Evolutionary conservation across 768 basidiomycete species (phyloP).

Genomic region (Mycena vitilis): DNA sequence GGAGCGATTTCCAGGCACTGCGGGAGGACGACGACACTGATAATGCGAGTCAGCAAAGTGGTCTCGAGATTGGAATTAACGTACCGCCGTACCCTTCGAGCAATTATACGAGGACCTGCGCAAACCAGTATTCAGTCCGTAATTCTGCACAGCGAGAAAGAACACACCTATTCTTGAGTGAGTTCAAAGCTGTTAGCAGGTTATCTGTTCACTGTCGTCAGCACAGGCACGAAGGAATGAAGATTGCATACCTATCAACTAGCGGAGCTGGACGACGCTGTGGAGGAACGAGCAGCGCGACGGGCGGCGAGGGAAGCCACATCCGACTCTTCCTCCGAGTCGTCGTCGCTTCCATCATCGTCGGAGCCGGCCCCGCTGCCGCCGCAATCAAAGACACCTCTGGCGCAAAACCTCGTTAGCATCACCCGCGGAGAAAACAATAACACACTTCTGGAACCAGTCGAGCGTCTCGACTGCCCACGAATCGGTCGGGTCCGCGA

Average conservation of each 20-base stretch:
- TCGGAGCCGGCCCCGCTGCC: background rate
- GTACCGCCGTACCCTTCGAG: too few species aligned
- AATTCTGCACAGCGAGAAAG: too few species aligned
- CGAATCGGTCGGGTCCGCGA: background rate
- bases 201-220: background rate
- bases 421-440: background rate
- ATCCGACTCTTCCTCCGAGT: background rate
- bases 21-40: too few species aligned
- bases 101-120: background rate
- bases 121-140: too few species aligned
- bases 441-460: background rate
- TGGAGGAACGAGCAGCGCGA: background rate
- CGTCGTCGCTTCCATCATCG: background rate
- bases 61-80: too few species aligned
- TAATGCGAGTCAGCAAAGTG: too few species aligned
- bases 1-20: too few species aligned
- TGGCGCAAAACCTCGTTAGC: background rate
- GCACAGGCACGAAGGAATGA: background rate
- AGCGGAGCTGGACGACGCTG: background rate
- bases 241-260: background rate
- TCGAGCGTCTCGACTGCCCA: background rate
- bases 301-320: background rate
- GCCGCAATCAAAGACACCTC: background rate
- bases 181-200: background rate
- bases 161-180: too few species aligned